These are phyloP conservation scores for Kitagawia praeruptora DNA, from an alignment of 129 eudicot species.

Conservation along the genomic window DNA sequence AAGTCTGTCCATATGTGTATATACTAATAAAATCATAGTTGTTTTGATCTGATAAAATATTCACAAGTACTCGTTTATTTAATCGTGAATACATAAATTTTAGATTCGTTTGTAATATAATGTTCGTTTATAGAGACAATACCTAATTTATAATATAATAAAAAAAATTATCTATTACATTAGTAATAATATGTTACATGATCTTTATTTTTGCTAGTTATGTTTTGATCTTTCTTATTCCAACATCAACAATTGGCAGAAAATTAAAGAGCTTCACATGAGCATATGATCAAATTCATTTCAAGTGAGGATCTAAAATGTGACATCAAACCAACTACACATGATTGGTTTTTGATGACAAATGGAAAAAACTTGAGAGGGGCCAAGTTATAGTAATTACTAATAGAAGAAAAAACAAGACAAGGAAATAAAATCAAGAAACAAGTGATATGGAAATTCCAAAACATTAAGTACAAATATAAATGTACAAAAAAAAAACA, in stretches of 20 bases:
- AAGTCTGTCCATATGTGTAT: too few relatives aligned
- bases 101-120: too few relatives aligned
- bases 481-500: not conserved
- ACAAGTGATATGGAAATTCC: not conserved
- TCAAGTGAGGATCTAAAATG: not conserved
- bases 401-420: not conserved
- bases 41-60: too few relatives aligned
- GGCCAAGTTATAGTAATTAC: not conserved
- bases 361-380: not conserved
- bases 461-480: not conserved
- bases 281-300: not conserved
- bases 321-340: conserved; percentile 1
- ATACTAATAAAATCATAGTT: too few relatives aligned
- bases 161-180: too few relatives aligned
- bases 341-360: not conserved
- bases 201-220: too few relatives aligned
- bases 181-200: too few relatives aligned
- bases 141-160: too few relatives aligned
- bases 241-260: not conserved
- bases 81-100: too few relatives aligned
- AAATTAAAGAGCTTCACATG: not conserved
- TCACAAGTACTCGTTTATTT: too few relatives aligned
- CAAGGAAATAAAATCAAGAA: not conserved
- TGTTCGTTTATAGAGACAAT: too few relatives aligned
- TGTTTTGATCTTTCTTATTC: not conserved